These are phyloP conservation scores for Penicillium sp. DNA, from an alignment of 2,329 filamentous ascomycete genomes.

Conservation along the genomic window DNA sequence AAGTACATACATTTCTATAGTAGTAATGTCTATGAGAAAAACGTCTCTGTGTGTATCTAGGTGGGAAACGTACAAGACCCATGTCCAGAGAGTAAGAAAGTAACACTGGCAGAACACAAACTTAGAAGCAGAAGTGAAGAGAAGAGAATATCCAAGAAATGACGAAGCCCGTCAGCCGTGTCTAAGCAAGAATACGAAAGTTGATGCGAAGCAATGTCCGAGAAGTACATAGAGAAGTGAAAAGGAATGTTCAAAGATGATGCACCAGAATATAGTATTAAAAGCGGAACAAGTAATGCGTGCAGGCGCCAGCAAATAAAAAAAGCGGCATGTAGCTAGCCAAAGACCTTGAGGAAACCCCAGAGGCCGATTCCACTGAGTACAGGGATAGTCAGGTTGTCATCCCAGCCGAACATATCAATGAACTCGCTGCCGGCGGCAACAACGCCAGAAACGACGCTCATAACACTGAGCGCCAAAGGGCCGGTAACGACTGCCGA, in stretches of 20 bases:
- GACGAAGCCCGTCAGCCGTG: not conserved
- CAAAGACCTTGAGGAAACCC: slow-evolving; percentile 86
- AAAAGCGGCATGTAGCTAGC: slow-evolving; percentile 31
- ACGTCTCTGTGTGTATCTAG: not conserved
- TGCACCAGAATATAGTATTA: slow-evolving; percentile 3
- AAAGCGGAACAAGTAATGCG: not conserved
- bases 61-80: not conserved
- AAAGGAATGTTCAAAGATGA: slow-evolving; percentile 11
- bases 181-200: slow-evolving; percentile 12
- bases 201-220: slow-evolving; percentile 17
- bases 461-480: slow-evolving; percentile 73
- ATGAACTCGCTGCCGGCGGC: slow-evolving; percentile 86
- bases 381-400: slow-evolving; percentile 94
- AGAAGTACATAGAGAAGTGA: slow-evolving; percentile 1
- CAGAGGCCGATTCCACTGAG: slow-evolving; percentile 84
- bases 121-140: not conserved
- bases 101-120: not conserved
- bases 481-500: slow-evolving; percentile 61
- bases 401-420: slow-evolving; percentile 90
- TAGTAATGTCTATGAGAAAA: not conserved
- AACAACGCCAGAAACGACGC: slow-evolving; percentile 80
- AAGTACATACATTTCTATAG: not conserved
- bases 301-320: slow-evolving; percentile 4
- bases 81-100: not conserved
- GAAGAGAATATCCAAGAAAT: slow-evolving; percentile 3